phyloP scores from a whole-genome alignment of 441 rosid genomes.

The Theobroma grandiflorum region DNA sequence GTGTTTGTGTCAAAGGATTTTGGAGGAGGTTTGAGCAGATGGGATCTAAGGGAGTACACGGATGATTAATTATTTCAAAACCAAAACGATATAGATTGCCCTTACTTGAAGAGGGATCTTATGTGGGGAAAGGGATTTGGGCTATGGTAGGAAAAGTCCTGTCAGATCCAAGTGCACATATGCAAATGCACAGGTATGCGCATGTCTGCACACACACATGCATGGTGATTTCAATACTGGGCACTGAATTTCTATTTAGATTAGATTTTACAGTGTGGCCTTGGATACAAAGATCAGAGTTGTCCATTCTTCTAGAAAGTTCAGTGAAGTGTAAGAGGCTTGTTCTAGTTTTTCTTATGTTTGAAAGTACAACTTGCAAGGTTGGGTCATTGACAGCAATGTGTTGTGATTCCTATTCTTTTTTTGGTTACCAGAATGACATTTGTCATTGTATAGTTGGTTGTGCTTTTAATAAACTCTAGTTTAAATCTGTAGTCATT shows the following conservation, averaged over 20 bases:
- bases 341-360: neutral
- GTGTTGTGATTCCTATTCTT: neutral
- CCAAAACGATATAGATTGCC: neutral
- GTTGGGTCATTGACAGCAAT: neutral
- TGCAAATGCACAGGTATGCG: neutral
- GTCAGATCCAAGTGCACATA: neutral
- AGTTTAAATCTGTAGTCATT: neutral
- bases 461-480: neutral
- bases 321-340: neutral
- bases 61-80: neutral
- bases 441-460: constrained; percentile 14
- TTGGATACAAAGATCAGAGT: neutral
- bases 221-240: neutral
- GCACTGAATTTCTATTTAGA: neutral
- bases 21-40: neutral
- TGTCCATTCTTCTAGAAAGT: neutral
- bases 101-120: neutral
- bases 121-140: neutral
- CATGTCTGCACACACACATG: neutral
- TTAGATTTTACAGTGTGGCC: neutral
- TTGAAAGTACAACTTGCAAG: neutral
- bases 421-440: neutral
- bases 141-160: neutral
- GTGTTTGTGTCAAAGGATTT: neutral
- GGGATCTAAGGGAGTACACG: neutral